These are phyloP conservation scores for Daldinia decipiens DNA, from an alignment of 495 filamentous ascomycete genomes.

Conservation along the genomic window DNA sequence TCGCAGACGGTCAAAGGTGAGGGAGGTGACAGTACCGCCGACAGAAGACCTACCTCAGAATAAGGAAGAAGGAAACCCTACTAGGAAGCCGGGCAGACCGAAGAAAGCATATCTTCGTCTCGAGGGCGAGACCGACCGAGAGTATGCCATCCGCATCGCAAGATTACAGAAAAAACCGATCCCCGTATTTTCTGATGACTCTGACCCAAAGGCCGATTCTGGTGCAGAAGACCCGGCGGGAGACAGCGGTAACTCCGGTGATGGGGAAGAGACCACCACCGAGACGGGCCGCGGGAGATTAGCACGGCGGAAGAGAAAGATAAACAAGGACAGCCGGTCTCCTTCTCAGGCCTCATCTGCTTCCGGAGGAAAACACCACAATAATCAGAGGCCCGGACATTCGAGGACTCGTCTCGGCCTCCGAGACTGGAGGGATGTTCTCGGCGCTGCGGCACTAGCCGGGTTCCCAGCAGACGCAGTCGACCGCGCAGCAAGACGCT, in stretches of 20 bases:
- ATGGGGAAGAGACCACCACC: slow-evolving; percentile 25
- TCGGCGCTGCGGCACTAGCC: slow-evolving; percentile 76
- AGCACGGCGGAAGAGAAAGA: slow-evolving; percentile 3
- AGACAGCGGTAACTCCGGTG: slow-evolving; percentile 28
- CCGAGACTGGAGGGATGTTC: slow-evolving; percentile 83
- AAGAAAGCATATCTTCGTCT: slow-evolving; percentile 51
- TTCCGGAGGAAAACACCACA: not conserved
- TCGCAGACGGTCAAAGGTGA: slow-evolving; percentile 11
- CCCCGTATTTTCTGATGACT: slow-evolving; percentile 36
- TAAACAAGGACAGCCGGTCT: slow-evolving; percentile 7
- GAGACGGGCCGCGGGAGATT: slow-evolving; percentile 5
- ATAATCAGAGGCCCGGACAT: not conserved
- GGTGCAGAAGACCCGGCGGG: slow-evolving; percentile 6
- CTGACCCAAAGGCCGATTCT: not conserved
- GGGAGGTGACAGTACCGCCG: not conserved
- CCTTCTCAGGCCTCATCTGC: slow-evolving; percentile 19
- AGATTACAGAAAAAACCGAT: slow-evolving; percentile 42
- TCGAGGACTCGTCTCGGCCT: slow-evolving; percentile 52
- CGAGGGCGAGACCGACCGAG: slow-evolving; percentile 57
- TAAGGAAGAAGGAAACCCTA: not conserved
- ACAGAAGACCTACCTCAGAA: not conserved
- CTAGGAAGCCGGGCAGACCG: slow-evolving; percentile 49
- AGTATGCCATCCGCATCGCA: slow-evolving; percentile 55
- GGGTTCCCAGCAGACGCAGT: slow-evolving; percentile 72
- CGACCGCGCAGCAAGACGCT: slow-evolving; percentile 72